Evolutionary conservation across 73 alveolate species (phyloP).

Genomic region (Paramecium sonneborni): DNA sequence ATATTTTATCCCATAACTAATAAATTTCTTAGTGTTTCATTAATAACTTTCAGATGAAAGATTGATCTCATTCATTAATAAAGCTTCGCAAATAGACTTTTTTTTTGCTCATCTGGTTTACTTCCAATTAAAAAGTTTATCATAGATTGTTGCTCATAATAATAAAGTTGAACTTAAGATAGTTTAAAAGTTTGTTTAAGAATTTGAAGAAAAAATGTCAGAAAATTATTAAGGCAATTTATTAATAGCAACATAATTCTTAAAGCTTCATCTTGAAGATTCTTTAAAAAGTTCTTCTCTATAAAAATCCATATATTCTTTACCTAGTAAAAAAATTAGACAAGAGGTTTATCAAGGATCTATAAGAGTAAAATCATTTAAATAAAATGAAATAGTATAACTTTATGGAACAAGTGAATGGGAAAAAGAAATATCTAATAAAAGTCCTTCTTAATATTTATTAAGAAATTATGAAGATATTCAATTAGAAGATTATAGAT

Average conservation of each 20-base stretch:
- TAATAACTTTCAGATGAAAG: slow-evolving; percentile 16
- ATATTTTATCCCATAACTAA: slow-evolving; percentile 83
- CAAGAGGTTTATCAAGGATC: neutral
- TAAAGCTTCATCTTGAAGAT: neutral
- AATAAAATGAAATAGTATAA: neutral
- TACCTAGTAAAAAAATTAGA: neutral
- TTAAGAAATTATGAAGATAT: neutral
- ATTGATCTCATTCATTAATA: neutral
- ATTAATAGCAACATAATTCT: neutral
- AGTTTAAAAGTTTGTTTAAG: neutral
- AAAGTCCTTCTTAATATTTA: neutral
- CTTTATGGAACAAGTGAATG: neutral
- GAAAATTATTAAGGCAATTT: neutral
- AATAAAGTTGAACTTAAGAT: neutral
- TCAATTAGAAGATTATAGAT: neutral
- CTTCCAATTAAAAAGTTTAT: slow-evolving; percentile 51
- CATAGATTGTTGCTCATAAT: slow-evolving; percentile 1
- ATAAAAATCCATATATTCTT: neutral
- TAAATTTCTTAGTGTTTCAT: slow-evolving; percentile 55
- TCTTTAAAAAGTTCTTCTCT: neutral
- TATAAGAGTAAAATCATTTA: neutral
- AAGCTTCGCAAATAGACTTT: slow-evolving; percentile 52
- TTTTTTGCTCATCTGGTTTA: slow-evolving; percentile 51
- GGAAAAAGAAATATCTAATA: neutral
- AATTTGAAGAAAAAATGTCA: neutral